Evolutionary conservation across 371 early-diverging fungal genomes (phyloP), one percentile per base, ranked within the genome.

Genomic region (Vittaforma corneae): DNA sequence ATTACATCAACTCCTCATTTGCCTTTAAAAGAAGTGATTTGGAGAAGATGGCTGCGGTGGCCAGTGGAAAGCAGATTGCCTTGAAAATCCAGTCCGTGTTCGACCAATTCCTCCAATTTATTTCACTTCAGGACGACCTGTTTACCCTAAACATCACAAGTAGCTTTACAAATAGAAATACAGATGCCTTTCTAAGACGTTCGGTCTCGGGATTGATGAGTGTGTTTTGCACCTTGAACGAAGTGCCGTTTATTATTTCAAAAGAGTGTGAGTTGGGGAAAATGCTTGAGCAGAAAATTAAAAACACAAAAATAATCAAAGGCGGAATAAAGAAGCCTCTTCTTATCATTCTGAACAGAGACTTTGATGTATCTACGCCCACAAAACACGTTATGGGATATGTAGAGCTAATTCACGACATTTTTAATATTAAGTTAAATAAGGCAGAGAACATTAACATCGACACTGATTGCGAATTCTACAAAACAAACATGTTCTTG

Each of bases 341-440:
- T 1, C 82, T 95, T 53, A 83, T 98, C 18, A 72, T 98, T 20
- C 76, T 95, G 51, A 93, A 93, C 65, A 82, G 99, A 65, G 88
- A 88, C 70, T 81, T 91, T 81, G 99, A 98, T 81, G 73, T 97
- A 54, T 82, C 86, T 16, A 85, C 91, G 16, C 89, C 95, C 85
- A 80, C 95, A 62, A 83, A 83, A 61, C 99, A 98, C 78, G 86
- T 91, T 1, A 93, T 96, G 94, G 92, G 91, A 0, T 98, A 97
- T 72, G 86, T 89, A 65, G 87, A 93, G 0, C 82, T 98, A 22
- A 85, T 96, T 14, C 90, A 92, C 75, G 99, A 98, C 77, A 82
- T 95, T 1, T 83, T 93, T 32, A 86, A 86, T 37, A 83, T 94
- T 84, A 84, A 86, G 47, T 81, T 92, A 40, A 94, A 95, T 74